Evolutionary conservation across 306 rosid species (phyloP).

Genomic region (Casuarina glauca): DNA sequence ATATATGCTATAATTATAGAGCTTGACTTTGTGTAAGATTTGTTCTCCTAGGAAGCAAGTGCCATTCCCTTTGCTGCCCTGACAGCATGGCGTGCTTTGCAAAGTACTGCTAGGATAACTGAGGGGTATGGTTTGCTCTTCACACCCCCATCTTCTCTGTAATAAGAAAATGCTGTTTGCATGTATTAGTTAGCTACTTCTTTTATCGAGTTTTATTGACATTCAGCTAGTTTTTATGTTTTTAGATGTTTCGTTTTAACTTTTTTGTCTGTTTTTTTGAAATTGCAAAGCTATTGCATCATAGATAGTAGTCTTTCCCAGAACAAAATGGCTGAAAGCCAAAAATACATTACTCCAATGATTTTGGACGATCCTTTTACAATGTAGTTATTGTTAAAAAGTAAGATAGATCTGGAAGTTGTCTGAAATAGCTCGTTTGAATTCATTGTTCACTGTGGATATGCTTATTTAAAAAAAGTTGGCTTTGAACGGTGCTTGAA

Average conservation of each 20-base stretch:
- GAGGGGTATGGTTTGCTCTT: slow-evolving; percentile 68
- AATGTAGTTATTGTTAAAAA: not conserved
- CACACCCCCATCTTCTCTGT: not conserved
- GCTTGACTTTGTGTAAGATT: not conserved
- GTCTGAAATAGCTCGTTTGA: not conserved
- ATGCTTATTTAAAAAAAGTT: not conserved
- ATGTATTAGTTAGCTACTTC: not conserved
- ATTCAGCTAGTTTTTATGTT: not conserved
- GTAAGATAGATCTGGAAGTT: not conserved
- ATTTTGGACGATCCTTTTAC: not conserved
- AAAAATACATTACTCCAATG: not conserved
- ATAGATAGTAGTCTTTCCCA: not conserved
- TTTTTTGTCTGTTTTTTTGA: not conserved
- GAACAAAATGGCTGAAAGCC: not conserved
- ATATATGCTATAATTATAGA: slow-evolving; percentile 1
- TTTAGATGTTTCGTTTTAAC: not conserved
- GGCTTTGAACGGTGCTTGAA: not conserved
- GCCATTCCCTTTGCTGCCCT: slow-evolving; percentile 96
- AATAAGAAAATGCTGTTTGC: not conserved
- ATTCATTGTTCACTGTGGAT: not conserved
- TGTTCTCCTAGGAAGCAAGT: slow-evolving; percentile 70
- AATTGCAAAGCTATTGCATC: not conserved
- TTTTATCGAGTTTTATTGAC: not conserved
- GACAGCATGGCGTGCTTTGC: slow-evolving; percentile 98
- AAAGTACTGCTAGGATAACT: slow-evolving; percentile 80